phyloP scores from a whole-genome alignment of 768 basidiomycete genomes.

The Mrakia hoshinonis region DNA sequence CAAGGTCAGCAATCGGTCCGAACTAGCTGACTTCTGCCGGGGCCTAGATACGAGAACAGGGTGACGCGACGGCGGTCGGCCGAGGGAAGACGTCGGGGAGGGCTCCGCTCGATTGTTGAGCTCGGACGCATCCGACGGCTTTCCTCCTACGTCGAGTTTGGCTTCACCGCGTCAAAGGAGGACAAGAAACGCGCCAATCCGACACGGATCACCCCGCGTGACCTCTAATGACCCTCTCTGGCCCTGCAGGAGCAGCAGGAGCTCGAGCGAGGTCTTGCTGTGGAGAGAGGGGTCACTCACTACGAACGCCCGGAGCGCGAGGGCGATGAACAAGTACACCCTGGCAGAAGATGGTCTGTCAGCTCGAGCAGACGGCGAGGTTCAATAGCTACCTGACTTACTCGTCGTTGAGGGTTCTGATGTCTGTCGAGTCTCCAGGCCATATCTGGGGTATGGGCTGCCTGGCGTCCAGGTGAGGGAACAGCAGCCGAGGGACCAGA shows the following conservation, averaged over 20 bases:
- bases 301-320: conserved; percentile 67
- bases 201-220: too few relatives aligned
- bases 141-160: too few relatives aligned
- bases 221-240: too few relatives aligned
- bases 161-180: too few relatives aligned
- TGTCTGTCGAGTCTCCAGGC: background rate
- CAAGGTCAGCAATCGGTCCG: background rate
- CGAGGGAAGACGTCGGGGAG: background rate
- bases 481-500: conserved; percentile 16
- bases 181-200: too few relatives aligned
- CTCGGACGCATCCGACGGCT: too few relatives aligned
- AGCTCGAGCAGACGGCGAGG: background rate
- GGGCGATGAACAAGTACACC: conserved; percentile 65
- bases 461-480: conserved; percentile 1
- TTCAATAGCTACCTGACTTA: background rate
- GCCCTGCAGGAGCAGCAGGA: too few relatives aligned
- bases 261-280: background rate
- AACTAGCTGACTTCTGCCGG: background rate
- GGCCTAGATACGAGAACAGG: background rate
- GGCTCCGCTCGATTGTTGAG: background rate
- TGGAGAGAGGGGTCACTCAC: conserved; percentile 36
- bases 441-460: background rate
- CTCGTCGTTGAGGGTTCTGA: conserved; percentile 3
- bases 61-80: too few relatives aligned
- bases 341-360: background rate